phyloP scores from a whole-genome alignment of 176 grass and related monocot species.

The Triticum turgidum region DNA sequence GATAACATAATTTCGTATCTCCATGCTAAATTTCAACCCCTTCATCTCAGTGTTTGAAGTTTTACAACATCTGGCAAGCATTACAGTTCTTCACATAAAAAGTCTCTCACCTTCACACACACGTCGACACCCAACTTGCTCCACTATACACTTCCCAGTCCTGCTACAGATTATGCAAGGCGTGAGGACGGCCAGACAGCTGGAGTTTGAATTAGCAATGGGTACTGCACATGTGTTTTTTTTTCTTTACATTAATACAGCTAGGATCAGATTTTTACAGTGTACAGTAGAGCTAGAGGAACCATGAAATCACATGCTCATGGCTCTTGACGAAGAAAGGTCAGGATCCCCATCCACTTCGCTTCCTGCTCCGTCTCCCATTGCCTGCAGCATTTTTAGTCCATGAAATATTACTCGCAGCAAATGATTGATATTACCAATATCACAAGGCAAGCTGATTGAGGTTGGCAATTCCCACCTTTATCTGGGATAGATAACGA shows the following conservation, averaged over 20 bases:
- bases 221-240: slow-evolving; percentile 20
- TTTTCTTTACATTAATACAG: slow-evolving; percentile 67
- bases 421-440: not conserved
- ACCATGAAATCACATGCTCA: slow-evolving; percentile 71
- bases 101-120: not conserved
- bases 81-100: slow-evolving; percentile 7
- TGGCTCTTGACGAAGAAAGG: slow-evolving; percentile 59
- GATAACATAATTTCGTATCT: not conserved
- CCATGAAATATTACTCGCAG: slow-evolving; percentile 15
- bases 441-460: not conserved
- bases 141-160: slow-evolving; percentile 18
- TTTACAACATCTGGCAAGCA: slow-evolving; percentile 1
- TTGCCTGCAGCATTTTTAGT: slow-evolving; percentile 34
- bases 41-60: not conserved
- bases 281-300: slow-evolving; percentile 48
- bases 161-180: slow-evolving; percentile 23
- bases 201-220: slow-evolving; percentile 33
- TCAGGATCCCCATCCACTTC: slow-evolving; percentile 83
- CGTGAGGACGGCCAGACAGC: not conserved
- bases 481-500: slow-evolving; percentile 52
- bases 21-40: not conserved
- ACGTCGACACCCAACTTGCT: not conserved
- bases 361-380: slow-evolving; percentile 45
- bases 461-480: slow-evolving; percentile 34
- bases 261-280: slow-evolving; percentile 58